Percentiles rank a stretch among this genome's conserved stretches.
Evolutionary conservation across 345 rosid species (phyloP).

Genomic region (Gynandropsis gynandra): DNA sequence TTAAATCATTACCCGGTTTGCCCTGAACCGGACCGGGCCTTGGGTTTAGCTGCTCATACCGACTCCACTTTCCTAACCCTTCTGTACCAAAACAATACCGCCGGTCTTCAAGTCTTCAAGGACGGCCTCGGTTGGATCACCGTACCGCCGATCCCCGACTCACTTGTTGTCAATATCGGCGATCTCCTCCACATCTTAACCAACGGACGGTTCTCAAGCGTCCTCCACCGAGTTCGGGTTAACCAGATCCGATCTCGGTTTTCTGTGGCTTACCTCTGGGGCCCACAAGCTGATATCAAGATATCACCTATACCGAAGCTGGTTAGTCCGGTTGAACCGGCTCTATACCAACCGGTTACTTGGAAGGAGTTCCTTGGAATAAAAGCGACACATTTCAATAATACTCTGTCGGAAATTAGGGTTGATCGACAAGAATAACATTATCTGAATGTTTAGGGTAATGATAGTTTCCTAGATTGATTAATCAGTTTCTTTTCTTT

Average conservation of each 20-base stretch:
- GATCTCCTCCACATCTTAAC: constrained; percentile 81
- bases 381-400: constrained; percentile 67
- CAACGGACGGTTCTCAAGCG: constrained; percentile 68
- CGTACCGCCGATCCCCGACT: constrained; percentile 48
- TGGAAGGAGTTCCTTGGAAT: constrained; percentile 73
- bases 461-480: too few relatives aligned
- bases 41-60: constrained; percentile 91
- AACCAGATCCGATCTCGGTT: constrained; percentile 45
- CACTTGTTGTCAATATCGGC: constrained; percentile 68
- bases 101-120: constrained; percentile 60
- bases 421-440: constrained; percentile 3
- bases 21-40: constrained; percentile 81
- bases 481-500: too few relatives aligned
- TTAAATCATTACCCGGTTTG: constrained; percentile 79
- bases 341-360: constrained; percentile 67
- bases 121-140: constrained; percentile 73
- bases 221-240: constrained; percentile 72
- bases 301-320: constrained; percentile 57
- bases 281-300: constrained; percentile 51
- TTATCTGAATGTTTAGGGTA: too few relatives aligned
- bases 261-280: constrained; percentile 65
- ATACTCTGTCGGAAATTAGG: constrained; percentile 36
- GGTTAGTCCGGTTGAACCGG: constrained; percentile 44
- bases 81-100: constrained; percentile 57
- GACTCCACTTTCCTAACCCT: constrained; percentile 82